Evolutionary conservation across 192 early-diverging fungal species (phyloP), one percentile per base, ranked within the genome.

Genomic region (Phycomyces blakesleeanus): DNA sequence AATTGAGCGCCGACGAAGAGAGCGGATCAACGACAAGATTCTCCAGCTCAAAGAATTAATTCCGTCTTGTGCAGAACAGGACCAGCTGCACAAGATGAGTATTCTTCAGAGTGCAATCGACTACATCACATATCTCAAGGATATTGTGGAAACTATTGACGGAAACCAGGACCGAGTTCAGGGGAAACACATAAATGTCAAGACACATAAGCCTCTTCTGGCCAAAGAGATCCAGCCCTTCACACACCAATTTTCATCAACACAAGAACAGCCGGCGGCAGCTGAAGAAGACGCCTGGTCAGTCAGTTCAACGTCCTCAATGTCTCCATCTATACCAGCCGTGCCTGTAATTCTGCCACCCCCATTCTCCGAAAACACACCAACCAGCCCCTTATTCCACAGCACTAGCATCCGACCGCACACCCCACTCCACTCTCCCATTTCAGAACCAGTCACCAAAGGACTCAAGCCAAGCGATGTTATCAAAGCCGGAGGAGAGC

Each of bases 21-120:
- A 93, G 59, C 81, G 88, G 25, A 95, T 90, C 66, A 95, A 95
- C 68, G 85, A 87, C 57, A 86, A 89, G 68, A 88, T 95, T 26
- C 63, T 85, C 41, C 83, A 89, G 50, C 80, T 95, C 29, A 88
- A 88, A 70, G 67, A 75, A 25, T 73, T 95, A 6, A 84, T 93
- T 16, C 91, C 93, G 1, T 59, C 79, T 14, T 90, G 88, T 67
- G 73, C 78, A 0, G 77, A 83, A 55, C 81, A 81, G 65, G 84
- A 85, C 44, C 79, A 83, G 57, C 67, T 90, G 10, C 87, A 91
- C 70, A 91, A 91, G 72, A 75, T 91, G 41, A 76, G 70, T 22
- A 85, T 91, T 37, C 74, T 91, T 4, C 85, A 91, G 59, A 77
- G 76, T 26, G 83, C 88, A 10, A 89, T 91, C 58, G 87, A 88